Evolutionary conservation across 345 rosid species (phyloP).

Genomic region (Mercurialis annua): DNA sequence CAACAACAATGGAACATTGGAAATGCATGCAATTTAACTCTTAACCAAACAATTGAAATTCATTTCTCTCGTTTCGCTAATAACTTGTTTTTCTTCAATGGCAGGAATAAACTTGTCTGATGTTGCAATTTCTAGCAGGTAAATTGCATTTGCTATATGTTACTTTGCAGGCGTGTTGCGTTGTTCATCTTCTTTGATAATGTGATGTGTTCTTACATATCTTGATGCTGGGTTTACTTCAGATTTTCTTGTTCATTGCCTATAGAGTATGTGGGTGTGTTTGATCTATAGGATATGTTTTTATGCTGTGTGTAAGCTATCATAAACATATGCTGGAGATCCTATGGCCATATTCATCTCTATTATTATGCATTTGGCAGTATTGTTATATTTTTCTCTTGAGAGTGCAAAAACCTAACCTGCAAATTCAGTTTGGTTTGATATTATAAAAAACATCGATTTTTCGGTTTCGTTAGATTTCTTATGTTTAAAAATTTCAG

Average conservation of each 20-base stretch:
- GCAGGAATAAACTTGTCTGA: conserved; percentile 28
- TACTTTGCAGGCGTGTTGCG: conserved; percentile 6
- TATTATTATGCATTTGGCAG: background rate
- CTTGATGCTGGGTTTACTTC: background rate
- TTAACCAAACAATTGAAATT: no score
- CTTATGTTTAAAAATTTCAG: no score
- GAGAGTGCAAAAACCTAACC: no score
- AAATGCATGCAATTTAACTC: background rate
- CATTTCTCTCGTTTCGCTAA: background rate
- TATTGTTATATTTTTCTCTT: no score
- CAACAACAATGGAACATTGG: background rate
- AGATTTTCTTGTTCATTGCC: no score
- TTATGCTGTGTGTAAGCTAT: background rate
- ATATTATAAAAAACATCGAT: no score
- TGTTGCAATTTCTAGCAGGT: conserved; percentile 11
- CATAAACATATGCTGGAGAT: background rate
- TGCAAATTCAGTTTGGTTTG: no score
- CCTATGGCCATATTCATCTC: background rate
- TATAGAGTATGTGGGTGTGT: no score
- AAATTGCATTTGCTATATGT: background rate
- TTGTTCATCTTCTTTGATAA: background rate
- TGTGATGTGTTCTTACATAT: background rate
- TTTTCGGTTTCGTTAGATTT: no score
- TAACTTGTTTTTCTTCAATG: background rate
- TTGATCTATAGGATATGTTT: background rate